Conservation (phyloP, 1,284 basidiomycete species). For the Cystobasidiaceae sp. region DNA sequence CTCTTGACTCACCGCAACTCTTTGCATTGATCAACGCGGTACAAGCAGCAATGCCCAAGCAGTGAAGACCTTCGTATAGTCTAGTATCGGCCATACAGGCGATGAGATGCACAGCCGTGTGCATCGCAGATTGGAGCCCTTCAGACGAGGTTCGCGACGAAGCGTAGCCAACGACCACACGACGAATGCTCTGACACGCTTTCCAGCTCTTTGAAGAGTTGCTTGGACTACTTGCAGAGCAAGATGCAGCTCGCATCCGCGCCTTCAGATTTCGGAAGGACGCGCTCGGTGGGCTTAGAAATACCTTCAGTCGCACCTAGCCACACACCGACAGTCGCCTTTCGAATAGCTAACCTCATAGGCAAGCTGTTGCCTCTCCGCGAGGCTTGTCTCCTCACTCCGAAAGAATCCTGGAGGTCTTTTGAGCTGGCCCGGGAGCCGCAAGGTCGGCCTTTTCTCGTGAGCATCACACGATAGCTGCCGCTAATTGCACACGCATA, state of each 20-base stretch:
- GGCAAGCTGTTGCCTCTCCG: constrained; percentile 10
- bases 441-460: constrained; percentile 23
- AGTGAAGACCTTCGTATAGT: not conserved
- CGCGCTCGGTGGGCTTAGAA: constrained; percentile 7
- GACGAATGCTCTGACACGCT: no score
- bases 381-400: not conserved
- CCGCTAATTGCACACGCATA: not conserved
- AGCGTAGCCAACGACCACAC: no score
- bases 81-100: no score
- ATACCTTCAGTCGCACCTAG: no score
- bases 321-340: no score
- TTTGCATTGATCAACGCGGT: no score
- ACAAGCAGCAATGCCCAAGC: not conserved
- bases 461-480: not conserved
- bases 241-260: not conserved
- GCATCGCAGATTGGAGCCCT: constrained; percentile 16
- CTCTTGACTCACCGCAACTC: no score
- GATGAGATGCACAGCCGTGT: constrained; percentile 7
- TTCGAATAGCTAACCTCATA: constrained; percentile 11
- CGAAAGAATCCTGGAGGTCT: not conserved
- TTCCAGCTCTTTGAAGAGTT: constrained; percentile 16
- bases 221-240: not conserved
- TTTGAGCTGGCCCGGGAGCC: not conserved
- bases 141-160: constrained; percentile 18
- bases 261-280: constrained; percentile 9